A percentile compares a stretch with the other conserved stretches of the same genome.
Conservation (phyloP, 148 eudicot genomes). For the Silene latifolia region DNA sequence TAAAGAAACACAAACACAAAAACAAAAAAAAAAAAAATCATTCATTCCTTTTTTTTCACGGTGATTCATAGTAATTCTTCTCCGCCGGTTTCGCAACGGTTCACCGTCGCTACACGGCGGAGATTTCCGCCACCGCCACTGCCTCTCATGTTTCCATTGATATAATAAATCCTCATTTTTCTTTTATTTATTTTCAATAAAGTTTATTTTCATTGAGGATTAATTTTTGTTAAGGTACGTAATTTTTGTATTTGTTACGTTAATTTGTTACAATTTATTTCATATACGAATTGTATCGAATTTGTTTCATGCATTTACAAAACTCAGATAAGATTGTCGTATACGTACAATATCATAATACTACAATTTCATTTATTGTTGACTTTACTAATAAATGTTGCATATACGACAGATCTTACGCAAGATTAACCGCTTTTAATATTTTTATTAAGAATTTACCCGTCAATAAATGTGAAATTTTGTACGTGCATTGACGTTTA, state of each 20-base stretch:
- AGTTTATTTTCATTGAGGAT: too few relatives aligned
- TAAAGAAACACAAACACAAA: background rate
- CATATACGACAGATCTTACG: too few relatives aligned
- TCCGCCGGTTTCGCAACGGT: conserved; percentile 36
- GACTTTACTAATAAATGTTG: background rate
- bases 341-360: background rate
- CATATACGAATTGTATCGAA: background rate
- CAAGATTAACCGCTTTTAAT: too few relatives aligned
- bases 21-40: background rate
- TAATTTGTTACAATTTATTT: background rate
- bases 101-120: conserved; percentile 41
- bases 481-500: too few relatives aligned
- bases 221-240: conserved; percentile 10
- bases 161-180: background rate
- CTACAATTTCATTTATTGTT: too few relatives aligned
- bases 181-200: background rate
- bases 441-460: too few relatives aligned
- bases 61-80: conserved; percentile 2
- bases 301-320: background rate
- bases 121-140: too few relatives aligned
- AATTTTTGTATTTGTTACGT: background rate
- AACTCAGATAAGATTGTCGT: background rate
- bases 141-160: background rate
- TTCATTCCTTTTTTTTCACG: background rate
- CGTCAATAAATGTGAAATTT: too few relatives aligned